Evolutionary conservation across 2,329 filamentous ascomycete species (phyloP).

Genomic region (Pyrenochaeta sp.): DNA sequence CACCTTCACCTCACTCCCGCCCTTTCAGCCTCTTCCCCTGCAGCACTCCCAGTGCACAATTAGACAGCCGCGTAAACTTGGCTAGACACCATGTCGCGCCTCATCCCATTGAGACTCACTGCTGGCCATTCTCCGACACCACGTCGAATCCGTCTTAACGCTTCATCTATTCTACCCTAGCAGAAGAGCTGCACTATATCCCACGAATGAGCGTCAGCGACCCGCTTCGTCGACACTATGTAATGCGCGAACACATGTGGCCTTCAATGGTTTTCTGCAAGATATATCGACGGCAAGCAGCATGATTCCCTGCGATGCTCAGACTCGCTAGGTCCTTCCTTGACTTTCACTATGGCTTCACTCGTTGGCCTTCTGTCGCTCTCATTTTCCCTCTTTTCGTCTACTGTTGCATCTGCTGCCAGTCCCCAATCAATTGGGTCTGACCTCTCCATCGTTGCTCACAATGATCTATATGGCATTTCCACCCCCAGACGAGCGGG

Average conservation of each 20-base stretch:
- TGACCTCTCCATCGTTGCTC: constrained; percentile 40
- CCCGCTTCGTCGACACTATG: not conserved
- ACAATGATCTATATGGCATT: constrained; percentile 39
- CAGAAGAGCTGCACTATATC: constrained; percentile 7
- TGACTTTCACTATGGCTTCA: constrained; percentile 1
- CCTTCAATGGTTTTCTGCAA: not conserved
- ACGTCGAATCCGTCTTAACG: constrained; percentile 1
- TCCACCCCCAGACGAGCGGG: constrained; percentile 28
- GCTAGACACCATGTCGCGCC: not conserved
- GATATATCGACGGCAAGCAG: not conserved
- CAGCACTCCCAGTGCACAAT: not conserved
- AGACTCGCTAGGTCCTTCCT: not conserved
- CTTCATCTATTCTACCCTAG: constrained; percentile 19
- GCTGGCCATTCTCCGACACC: constrained; percentile 2
- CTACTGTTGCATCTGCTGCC: constrained; percentile 17
- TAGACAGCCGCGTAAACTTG: not conserved
- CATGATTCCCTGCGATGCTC: not conserved
- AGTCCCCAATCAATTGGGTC: constrained; percentile 35
- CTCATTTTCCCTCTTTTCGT: constrained; percentile 12
- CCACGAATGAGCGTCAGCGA: constrained; percentile 8
- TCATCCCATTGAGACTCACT: not conserved
- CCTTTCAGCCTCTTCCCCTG: not conserved
- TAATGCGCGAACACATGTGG: not conserved
- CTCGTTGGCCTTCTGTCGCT: constrained; percentile 17
- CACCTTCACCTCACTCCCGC: constrained; percentile 12